Evolutionary conservation across 305 asterid species (phyloP), one percentile per base, ranked within the genome.

Genomic region (Rubia balearica): DNA sequence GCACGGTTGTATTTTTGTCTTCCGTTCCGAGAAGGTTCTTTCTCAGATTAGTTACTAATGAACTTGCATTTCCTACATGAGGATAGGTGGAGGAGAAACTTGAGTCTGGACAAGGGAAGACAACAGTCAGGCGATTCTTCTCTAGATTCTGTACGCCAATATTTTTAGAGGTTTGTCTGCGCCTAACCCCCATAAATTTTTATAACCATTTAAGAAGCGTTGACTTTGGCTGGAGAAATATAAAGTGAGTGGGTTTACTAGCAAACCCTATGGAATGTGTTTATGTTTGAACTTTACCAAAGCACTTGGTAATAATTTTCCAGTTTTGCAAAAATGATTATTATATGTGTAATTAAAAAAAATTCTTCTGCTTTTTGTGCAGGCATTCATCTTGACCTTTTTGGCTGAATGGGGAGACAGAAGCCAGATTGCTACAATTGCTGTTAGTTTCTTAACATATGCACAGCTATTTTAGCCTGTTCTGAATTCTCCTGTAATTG

Each of bases 331-430:
- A 5, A 38, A 17, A 36, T 3, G 45, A 6, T 7, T 17, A 45
- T 9, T 16, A 8, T 17, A 53, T 16, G 51, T 51, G 62, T 55
- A 17, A 9, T 11, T 69, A 14, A 49, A 8, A 0, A 22, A 24
- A 51, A 16, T 16, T 19, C 33, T 41, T 17, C 5, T 43, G 45
- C 10, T 48, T 13, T 62, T 49, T 82, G 8, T 78, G 82, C 89
- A 89, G 91, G 84, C 94, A 41, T 87, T 87, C 73, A 86, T 89
- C 67, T 81, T 83, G 78, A 87, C 88, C 57, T 87, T 87, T 76
- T 73, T 83, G 75, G 88, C 88, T 62, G 90, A 86, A 76, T 88
- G 95, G 95, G 95, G 95, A 42, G 95, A 88, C 67, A 89, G 95
- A 61, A 88, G 95, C 80, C 95, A 88, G 83, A 86, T 86, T 72